A percentile compares a stretch with the other conserved stretches of the same genome.
These are phyloP conservation scores for Lactarius akahatsu DNA, from an alignment of 768 basidiomycete genomes.

Conservation along the genomic window DNA sequence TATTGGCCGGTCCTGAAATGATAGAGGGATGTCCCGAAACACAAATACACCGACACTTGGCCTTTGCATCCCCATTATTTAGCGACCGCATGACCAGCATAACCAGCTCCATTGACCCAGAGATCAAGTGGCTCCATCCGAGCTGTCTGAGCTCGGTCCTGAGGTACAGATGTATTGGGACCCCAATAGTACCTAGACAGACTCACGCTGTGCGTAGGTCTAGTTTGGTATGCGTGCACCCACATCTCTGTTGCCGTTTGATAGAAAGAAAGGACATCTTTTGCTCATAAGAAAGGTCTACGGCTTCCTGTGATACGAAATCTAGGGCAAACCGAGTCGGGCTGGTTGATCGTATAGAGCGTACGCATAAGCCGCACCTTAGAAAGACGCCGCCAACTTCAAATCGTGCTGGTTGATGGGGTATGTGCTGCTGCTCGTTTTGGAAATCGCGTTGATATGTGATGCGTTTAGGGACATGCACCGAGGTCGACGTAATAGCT, in stretches of 20 bases:
- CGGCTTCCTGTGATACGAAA: no score
- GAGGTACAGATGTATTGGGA: neutral
- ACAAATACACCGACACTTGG: slow-evolving; percentile 48
- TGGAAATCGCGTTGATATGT: no score
- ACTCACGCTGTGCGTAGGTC: neutral
- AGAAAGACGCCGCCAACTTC: no score
- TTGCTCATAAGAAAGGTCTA: no score
- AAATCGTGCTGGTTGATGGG: no score
- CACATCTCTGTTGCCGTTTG: neutral
- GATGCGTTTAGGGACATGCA: neutral
- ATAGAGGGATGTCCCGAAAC: slow-evolving; percentile 47
- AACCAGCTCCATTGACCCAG: slow-evolving; percentile 31
- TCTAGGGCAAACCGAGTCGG: no score
- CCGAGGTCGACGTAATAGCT: neutral
- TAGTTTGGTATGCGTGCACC: no score
- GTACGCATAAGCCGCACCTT: no score
- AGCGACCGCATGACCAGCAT: neutral
- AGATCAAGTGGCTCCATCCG: slow-evolving; percentile 29
- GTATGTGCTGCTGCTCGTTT: no score
- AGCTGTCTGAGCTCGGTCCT: slow-evolving; percentile 21
- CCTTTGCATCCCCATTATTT: neutral
- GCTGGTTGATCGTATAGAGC: no score
- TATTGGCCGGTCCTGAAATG: slow-evolving; percentile 34
- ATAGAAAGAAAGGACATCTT: no score
- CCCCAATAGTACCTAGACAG: neutral